phyloP scores from a whole-genome alignment of 768 basidiomycete genomes.

The Amanita pseudoporphyria region DNA sequence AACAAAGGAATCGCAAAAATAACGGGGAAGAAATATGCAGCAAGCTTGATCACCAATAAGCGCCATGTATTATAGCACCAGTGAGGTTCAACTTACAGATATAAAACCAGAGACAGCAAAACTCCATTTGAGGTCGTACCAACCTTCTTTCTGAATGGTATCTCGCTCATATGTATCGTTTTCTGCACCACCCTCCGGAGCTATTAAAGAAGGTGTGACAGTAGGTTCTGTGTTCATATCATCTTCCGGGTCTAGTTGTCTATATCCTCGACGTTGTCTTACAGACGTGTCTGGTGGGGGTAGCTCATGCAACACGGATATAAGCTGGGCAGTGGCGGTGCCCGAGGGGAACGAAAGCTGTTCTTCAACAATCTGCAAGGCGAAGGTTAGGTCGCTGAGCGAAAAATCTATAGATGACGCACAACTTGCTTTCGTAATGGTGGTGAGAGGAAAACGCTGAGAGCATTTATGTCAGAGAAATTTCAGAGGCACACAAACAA shows the following conservation, averaged over 20 bases:
- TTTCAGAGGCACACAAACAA: not conserved
- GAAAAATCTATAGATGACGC: slow-evolving; percentile 18
- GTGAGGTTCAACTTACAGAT: slow-evolving; percentile 46
- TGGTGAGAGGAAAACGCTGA: slow-evolving; percentile 89
- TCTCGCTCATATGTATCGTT: slow-evolving; percentile 30
- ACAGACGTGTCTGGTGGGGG: slow-evolving; percentile 55
- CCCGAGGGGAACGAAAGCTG: slow-evolving; percentile 92
- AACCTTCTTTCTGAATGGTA: slow-evolving; percentile 56
- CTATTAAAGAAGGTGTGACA: slow-evolving; percentile 8
- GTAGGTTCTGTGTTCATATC: slow-evolving; percentile 13
- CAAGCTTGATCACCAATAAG: slow-evolving; percentile 38
- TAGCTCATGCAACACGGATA: slow-evolving; percentile 77
- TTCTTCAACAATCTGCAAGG: slow-evolving; percentile 77
- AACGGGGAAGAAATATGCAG: slow-evolving; percentile 85
- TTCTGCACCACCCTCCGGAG: slow-evolving; percentile 22
- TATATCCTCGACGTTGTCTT: slow-evolving; percentile 52
- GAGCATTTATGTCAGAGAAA: not conserved
- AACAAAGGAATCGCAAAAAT: slow-evolving; percentile 83
- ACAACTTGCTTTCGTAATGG: slow-evolving; percentile 94
- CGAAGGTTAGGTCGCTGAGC: not conserved
- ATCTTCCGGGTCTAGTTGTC: slow-evolving; percentile 27
- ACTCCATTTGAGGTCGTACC: slow-evolving; percentile 69
- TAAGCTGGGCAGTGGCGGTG: slow-evolving; percentile 92
- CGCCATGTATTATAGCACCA: slow-evolving; percentile 5
- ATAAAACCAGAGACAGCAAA: slow-evolving; percentile 66